phyloP scores from a whole-genome alignment of 139 green algal genomes.

The Yamagishiella unicocca region DNA sequence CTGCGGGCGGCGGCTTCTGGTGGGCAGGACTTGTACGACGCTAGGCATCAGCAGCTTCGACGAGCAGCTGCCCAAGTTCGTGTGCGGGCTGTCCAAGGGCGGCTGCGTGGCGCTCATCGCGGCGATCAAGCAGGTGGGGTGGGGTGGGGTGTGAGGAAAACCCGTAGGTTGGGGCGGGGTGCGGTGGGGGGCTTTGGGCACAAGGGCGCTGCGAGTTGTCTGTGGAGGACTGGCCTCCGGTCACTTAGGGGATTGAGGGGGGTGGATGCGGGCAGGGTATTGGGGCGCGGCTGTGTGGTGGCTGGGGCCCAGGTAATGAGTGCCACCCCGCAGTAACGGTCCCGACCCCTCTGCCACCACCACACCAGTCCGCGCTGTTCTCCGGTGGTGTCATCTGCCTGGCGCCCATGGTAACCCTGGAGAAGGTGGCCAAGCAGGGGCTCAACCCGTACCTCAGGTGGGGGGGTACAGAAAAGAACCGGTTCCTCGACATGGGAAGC shows the following conservation, averaged over 20 bases:
- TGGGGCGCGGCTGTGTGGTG: too few species aligned
- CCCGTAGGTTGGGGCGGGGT: not conserved
- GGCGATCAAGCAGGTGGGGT: constrained; percentile 19
- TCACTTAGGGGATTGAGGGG: too few species aligned
- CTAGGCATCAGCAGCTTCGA: constrained; percentile 31
- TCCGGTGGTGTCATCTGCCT: constrained; percentile 57
- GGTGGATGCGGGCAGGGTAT: too few species aligned
- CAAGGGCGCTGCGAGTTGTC: too few species aligned
- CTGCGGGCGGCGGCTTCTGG: not conserved
- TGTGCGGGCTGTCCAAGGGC: constrained; percentile 74
- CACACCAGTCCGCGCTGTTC: constrained; percentile 54
- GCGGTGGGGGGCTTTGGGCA: too few species aligned
- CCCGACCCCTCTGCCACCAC: not conserved
- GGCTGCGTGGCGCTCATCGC: constrained; percentile 73
- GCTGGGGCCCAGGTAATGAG: not conserved
- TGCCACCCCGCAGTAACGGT: not conserved
- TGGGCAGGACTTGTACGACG: not conserved
- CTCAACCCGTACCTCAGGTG: constrained; percentile 57
- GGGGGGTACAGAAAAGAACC: not conserved
- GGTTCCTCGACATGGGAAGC: not conserved
- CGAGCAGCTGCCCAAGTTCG: constrained; percentile 65
- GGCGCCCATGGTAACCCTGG: constrained; percentile 69
- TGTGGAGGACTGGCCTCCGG: too few species aligned
- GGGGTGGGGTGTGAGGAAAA: not conserved
- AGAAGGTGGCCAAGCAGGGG: constrained; percentile 59